Evolutionary conservation across 768 basidiomycete genomes (phyloP), one percentile per base, ranked within the genome.

Genomic region (Gymnopilus junonius): DNA sequence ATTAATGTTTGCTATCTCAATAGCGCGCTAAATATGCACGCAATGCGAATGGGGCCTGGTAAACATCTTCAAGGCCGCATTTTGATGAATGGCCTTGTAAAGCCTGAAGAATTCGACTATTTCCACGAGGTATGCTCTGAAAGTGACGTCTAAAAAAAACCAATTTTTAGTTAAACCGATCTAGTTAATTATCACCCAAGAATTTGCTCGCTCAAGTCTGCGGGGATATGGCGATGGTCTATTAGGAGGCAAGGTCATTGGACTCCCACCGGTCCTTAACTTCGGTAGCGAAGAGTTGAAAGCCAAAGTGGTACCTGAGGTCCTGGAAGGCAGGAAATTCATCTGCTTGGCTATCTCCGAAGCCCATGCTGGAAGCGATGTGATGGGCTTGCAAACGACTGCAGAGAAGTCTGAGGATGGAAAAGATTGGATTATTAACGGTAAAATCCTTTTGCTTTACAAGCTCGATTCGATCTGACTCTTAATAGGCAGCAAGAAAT

Each of bases 21-120:
- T 55, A 90, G 89, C 23, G 87, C 83, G 32, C 37, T 87, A 37
- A 87, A 94, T 67, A 66, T 97, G 48, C 91, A 94, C 71, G 91
- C 94, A 14, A 97, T 99, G 96, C 87, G 95, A 31, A 77, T 96
- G 79, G 97, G 97, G 21, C 97, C 97, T 8, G 95, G 94, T 21
- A 94, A 95, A 74, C 95, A 98, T 70, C 84, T 99, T 11, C 82
- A 90, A 73, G 96, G 96, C 4, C 83, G 86, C 15, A 84, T 77
- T 11, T 79, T 99, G n/a, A 89, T 95, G 83, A 87, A 85, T 57
- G 96, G 94, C 1, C 72, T 90, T 7, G 90, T 97, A 46, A 87
- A 85, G 65, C 92, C 94, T 2, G 94, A 96, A 74, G 88, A 90
- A 74, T 96, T 90, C 67, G 92, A 96, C 72, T 94, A 93, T 73